phyloP scores from a whole-genome alignment of 495 filamentous ascomycete species.

The Penicillium crystallinum region DNA sequence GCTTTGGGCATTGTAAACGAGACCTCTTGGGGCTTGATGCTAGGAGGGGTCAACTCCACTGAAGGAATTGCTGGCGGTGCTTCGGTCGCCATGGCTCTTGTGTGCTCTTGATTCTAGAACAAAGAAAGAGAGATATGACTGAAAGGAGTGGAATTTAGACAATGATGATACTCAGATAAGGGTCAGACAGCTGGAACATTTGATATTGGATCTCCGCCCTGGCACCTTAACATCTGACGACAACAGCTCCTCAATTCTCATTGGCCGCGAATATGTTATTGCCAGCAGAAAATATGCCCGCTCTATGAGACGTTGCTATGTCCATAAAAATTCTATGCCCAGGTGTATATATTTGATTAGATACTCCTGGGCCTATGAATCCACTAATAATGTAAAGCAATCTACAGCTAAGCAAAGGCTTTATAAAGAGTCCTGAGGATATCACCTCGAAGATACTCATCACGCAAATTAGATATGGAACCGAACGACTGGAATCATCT shows the following conservation, averaged over 20 bases:
- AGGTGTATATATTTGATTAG: too few relatives aligned
- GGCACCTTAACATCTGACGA: not conserved
- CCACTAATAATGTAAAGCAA: too few relatives aligned
- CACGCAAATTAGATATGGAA: too few relatives aligned
- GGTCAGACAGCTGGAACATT: not conserved
- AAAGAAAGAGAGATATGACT: not conserved
- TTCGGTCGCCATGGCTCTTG: constrained; percentile 10
- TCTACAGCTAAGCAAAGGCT: too few relatives aligned
- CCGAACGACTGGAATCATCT: too few relatives aligned
- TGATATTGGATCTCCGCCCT: not conserved
- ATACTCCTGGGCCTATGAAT: too few relatives aligned
- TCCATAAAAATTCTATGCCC: not conserved
- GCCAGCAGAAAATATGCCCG: not conserved
- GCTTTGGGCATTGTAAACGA: constrained; percentile 73
- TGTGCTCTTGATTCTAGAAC: not conserved
- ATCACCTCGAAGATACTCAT: too few relatives aligned
- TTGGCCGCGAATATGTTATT: not conserved
- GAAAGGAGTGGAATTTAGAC: not conserved
- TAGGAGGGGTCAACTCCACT: constrained; percentile 20
- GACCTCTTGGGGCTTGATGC: constrained; percentile 54
- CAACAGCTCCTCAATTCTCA: not conserved
- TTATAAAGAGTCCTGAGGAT: too few relatives aligned
- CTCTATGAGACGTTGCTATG: not conserved
- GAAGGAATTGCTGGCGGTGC: constrained; percentile 7
- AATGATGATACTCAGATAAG: not conserved